Evolutionary conservation across 2,329 filamentous ascomycete species (phyloP).

Genomic region (Curvularia lunata): DNA sequence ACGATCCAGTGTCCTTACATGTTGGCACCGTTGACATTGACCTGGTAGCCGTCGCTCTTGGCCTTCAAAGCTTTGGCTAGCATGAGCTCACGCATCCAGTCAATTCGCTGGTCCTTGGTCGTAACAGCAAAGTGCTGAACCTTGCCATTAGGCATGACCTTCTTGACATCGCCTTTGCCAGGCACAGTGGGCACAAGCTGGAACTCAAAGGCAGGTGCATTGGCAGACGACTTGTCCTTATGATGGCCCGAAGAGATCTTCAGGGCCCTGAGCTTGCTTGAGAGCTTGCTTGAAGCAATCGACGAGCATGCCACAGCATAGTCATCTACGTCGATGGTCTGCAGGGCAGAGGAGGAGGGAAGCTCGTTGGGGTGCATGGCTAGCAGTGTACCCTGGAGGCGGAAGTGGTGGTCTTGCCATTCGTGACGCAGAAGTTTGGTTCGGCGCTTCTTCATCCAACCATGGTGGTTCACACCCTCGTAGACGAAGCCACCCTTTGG

Average conservation of each 20-base stretch:
- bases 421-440: constrained; percentile 88
- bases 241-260: constrained; percentile 60
- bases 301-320: constrained; percentile 86
- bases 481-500: constrained; percentile 49
- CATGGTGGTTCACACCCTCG: constrained; percentile 71
- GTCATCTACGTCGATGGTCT: constrained; percentile 86
- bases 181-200: constrained; percentile 77
- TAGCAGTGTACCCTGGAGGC: constrained; percentile 67
- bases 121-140: constrained; percentile 82
- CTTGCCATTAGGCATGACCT: constrained; percentile 63
- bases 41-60: constrained; percentile 82
- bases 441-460: constrained; percentile 94
- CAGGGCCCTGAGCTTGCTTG: constrained; percentile 84
- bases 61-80: constrained; percentile 85
- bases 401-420: constrained; percentile 92
- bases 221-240: constrained; percentile 63
- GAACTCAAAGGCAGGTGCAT: constrained; percentile 73
- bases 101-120: constrained; percentile 78
- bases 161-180: constrained; percentile 51
- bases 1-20: constrained; percentile 23
- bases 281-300: constrained; percentile 79
- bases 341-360: constrained; percentile 68
- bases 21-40: constrained; percentile 73
- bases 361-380: constrained; percentile 70
- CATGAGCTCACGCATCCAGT: constrained; percentile 97